A percentile compares a stretch with the other conserved stretches of the same genome.
Conservation (phyloP, 1,139 yeast genomes). For the Yamadazyma kanchanaburiensis region DNA sequence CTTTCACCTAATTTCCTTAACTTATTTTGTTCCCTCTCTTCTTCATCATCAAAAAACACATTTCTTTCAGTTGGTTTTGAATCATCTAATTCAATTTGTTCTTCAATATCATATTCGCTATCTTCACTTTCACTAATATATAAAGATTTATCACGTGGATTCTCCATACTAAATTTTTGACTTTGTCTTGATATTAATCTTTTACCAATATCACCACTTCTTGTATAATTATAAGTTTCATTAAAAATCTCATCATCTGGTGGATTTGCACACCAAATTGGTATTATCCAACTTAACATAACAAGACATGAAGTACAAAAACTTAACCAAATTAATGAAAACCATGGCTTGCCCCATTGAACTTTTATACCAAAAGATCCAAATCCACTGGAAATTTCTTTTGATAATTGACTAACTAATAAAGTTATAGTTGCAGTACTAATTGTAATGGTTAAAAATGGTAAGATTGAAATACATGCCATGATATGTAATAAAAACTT, state of each 20-base stretch:
- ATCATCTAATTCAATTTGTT: conserved; percentile 3
- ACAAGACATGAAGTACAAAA: conserved; percentile 22
- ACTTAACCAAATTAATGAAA: conserved; percentile 37
- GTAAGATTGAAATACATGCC: conserved; percentile 30
- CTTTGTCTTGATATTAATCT: conserved; percentile 2
- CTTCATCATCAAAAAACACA: conserved; percentile 11
- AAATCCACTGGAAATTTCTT: conserved; percentile 29
- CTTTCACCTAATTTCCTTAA: conserved; percentile 31
- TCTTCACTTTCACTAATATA: conserved; percentile 8
- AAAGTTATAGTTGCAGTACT: conserved; percentile 26
- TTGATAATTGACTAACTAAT: conserved; percentile 20
- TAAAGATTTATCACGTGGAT: conserved; percentile 11
- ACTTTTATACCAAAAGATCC: conserved; percentile 44
- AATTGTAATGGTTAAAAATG: conserved; percentile 26
- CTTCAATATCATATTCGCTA: conserved; percentile 4
- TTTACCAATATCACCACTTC: conserved; percentile 13
- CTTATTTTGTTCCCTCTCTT: conserved; percentile 19
- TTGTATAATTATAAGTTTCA: conserved; percentile 10
- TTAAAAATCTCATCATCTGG: conserved; percentile 19
- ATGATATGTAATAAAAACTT: conserved; percentile 26
- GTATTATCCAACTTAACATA: conserved; percentile 34
- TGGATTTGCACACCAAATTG: conserved; percentile 47
- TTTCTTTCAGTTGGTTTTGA: neutral
- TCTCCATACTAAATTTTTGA: conserved; percentile 1
- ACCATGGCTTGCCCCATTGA: conserved; percentile 40